A percentile compares a stretch with the other conserved stretches of the same genome.
These are phyloP conservation scores for Xerocomus brunneocitrinus DNA, from an alignment of 768 basidiomycete species.

Conservation along the genomic window DNA sequence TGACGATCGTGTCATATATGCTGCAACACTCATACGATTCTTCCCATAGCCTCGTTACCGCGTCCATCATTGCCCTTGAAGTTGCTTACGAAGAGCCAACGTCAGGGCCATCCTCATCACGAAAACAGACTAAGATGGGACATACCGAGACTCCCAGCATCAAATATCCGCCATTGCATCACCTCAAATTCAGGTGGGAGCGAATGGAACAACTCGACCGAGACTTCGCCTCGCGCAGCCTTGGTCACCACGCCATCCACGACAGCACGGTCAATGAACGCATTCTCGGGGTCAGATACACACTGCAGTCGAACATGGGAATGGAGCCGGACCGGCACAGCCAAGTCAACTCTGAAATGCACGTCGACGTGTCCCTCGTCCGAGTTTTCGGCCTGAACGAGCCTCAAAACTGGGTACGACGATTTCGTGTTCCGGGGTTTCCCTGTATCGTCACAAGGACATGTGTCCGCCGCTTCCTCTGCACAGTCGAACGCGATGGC, in stretches of 20 bases:
- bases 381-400: constrained; percentile 19
- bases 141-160: constrained; percentile 56
- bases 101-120: constrained; percentile 2
- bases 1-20: constrained; percentile 47
- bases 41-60: constrained; percentile 42
- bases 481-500: constrained; percentile 59
- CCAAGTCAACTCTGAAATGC: constrained; percentile 52
- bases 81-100: constrained; percentile 40
- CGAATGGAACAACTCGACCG: constrained; percentile 49
- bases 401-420: constrained; percentile 30
- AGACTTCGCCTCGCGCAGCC: constrained; percentile 49
- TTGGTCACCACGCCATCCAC: constrained; percentile 59
- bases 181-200: constrained; percentile 55
- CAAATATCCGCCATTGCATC: constrained; percentile 64
- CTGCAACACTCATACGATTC: constrained; percentile 44
- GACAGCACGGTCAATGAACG: constrained; percentile 41
- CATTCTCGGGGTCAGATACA: constrained; percentile 50
- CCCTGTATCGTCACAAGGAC: constrained; percentile 63
- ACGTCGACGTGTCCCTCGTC: constrained; percentile 42
- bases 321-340: constrained; percentile 49
- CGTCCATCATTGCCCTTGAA: constrained; percentile 62
- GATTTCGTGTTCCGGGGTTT: constrained; percentile 41
- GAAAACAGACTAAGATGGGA: not conserved
- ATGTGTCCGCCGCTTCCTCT: constrained; percentile 63
- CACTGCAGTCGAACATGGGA: constrained; percentile 63